These are phyloP conservation scores for Parachaetomium inaequale DNA, from an alignment of 495 filamentous ascomycete genomes.

Conservation along the genomic window DNA sequence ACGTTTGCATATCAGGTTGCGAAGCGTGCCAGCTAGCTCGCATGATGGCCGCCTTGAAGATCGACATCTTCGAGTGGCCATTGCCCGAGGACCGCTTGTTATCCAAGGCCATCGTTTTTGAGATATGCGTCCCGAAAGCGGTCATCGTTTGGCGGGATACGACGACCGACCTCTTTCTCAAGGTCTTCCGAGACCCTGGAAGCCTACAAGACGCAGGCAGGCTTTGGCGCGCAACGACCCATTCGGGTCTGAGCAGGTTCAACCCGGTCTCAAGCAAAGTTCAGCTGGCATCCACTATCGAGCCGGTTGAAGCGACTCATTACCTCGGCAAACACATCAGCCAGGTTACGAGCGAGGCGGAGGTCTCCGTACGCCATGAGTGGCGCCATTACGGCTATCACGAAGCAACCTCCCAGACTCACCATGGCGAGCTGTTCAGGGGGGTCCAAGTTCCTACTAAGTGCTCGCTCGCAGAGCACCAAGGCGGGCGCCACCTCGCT, in stretches of 20 bases:
- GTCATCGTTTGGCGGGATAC: constrained; percentile 55
- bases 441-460: neutral
- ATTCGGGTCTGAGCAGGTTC: neutral
- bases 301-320: constrained; percentile 19
- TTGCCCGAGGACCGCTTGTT: constrained; percentile 40
- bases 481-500: neutral
- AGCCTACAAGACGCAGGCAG: neutral
- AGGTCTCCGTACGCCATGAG: constrained; percentile 47
- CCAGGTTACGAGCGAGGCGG: constrained; percentile 21
- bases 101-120: constrained; percentile 54
- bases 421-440: neutral
- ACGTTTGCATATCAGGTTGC: constrained; percentile 39
- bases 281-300: constrained; percentile 16
- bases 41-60: constrained; percentile 33
- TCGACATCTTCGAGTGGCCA: constrained; percentile 61
- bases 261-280: constrained; percentile 1
- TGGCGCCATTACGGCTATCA: constrained; percentile 37
- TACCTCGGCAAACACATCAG: constrained; percentile 19
- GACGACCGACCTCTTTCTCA: constrained; percentile 42
- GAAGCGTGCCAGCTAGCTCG: constrained; percentile 32
- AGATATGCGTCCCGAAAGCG: constrained; percentile 46
- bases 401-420: neutral
- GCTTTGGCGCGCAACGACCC: neutral
- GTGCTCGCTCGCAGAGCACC: constrained; percentile 17
- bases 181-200: constrained; percentile 32